phyloP scores from a whole-genome alignment of 2,329 filamentous ascomycete species.

The Metarhizium brunneum region DNA sequence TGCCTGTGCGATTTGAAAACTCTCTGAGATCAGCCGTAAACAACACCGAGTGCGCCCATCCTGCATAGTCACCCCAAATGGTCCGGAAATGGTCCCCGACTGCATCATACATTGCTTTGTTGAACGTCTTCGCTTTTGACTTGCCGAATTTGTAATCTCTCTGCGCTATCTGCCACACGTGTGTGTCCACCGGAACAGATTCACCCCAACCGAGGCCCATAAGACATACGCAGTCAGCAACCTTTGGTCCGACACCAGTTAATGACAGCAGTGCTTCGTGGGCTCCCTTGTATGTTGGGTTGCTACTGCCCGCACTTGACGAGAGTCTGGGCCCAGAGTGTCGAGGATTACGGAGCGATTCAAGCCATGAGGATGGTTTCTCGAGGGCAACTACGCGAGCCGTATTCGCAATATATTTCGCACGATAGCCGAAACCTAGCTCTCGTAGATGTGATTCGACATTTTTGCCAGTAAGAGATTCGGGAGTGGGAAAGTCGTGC shows the following conservation, averaged over 20 bases:
- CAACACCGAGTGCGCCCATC: constrained; percentile 94
- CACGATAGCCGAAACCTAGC: constrained; percentile 89
- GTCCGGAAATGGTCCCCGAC: constrained; percentile 82
- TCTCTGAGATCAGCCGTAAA: constrained; percentile 88
- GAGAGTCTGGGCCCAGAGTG: constrained; percentile 43
- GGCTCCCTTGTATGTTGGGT: constrained; percentile 62
- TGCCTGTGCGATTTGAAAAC: constrained; percentile 57
- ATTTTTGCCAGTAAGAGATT: constrained; percentile 59
- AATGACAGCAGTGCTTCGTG: constrained; percentile 72
- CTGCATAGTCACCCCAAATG: constrained; percentile 87
- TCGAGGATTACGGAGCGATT: constrained; percentile 68
- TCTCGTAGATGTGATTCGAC: constrained; percentile 74
- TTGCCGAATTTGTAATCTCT: constrained; percentile 92
- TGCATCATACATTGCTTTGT: constrained; percentile 79
- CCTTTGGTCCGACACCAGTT: constrained; percentile 89
- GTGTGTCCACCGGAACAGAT: constrained; percentile 91
- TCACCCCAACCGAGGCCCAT: constrained; percentile 97
- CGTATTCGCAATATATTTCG: constrained; percentile 84
- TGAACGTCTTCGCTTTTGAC: constrained; percentile 74
- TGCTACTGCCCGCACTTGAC: constrained; percentile 15
- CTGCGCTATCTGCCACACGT: constrained; percentile 97
- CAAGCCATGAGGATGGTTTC: constrained; percentile 65
- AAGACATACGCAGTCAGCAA: constrained; percentile 90
- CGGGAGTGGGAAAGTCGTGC: constrained; percentile 78
- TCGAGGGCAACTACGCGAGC: constrained; percentile 63